A percentile compares a stretch with the other conserved stretches of the same genome.
phyloP scores from a whole-genome alignment of 352 stramenopile species.

The Globisporangium splendens region DNA sequence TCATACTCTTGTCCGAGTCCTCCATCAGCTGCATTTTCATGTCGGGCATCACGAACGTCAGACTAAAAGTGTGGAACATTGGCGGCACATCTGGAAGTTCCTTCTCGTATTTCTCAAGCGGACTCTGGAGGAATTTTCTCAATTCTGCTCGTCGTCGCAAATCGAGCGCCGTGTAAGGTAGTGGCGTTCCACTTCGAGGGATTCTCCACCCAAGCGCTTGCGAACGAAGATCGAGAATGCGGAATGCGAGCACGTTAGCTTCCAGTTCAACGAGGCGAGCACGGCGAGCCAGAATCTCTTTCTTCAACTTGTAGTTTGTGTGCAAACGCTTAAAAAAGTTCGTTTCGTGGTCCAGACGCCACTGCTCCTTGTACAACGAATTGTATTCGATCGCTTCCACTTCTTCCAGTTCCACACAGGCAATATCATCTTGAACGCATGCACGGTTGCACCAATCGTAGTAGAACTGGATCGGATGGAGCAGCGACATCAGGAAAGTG shows the following conservation, averaged over 20 bases:
- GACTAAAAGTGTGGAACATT: constrained; percentile 55
- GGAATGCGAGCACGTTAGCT: constrained; percentile 47
- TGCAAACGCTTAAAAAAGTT: constrained; percentile 37
- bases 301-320: constrained; percentile 37
- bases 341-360: constrained; percentile 49
- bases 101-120: constrained; percentile 60
- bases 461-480: constrained; percentile 57
- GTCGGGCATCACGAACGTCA: constrained; percentile 51
- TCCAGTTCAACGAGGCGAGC: constrained; percentile 52
- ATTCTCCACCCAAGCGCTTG: constrained; percentile 62
- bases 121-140: constrained; percentile 57
- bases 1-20: constrained; percentile 39
- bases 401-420: constrained; percentile 49
- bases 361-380: constrained; percentile 50
- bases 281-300: constrained; percentile 32
- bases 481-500: constrained; percentile 49
- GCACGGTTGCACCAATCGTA: constrained; percentile 67
- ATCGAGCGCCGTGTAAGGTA: constrained; percentile 43
- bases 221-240: constrained; percentile 58
- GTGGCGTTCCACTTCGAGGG: constrained; percentile 43
- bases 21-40: constrained; percentile 51
- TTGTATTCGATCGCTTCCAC: constrained; percentile 58
- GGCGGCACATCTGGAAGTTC: constrained; percentile 32
- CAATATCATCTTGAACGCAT: constrained; percentile 52
- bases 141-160: constrained; percentile 49